phyloP scores from a whole-genome alignment of 768 basidiomycete genomes.

The Tephrocybe sp. region DNA sequence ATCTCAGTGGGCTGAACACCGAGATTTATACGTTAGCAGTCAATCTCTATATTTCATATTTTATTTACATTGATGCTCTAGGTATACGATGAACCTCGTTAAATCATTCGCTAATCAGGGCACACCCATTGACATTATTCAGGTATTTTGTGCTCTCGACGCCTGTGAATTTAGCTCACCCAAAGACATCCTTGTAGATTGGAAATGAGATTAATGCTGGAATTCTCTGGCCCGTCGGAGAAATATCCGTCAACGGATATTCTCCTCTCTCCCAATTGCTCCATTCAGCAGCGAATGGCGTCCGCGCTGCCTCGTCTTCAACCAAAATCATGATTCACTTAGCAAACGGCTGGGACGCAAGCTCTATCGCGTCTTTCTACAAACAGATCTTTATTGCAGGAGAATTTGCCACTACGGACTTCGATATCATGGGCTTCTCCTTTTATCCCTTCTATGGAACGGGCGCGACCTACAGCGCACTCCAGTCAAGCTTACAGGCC shows the following conservation, averaged over 20 bases:
- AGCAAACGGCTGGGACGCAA: constrained; percentile 59
- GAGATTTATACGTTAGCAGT: constrained; percentile 47
- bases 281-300: constrained; percentile 58
- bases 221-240: constrained; percentile 58
- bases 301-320: constrained; percentile 42
- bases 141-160: constrained; percentile 27
- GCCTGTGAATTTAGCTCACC: neutral
- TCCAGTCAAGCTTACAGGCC: constrained; percentile 48
- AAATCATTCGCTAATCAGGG: constrained; percentile 50
- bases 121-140: constrained; percentile 49
- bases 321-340: constrained; percentile 56
- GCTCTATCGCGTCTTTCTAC: constrained; percentile 46
- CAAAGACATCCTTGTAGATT: constrained; percentile 30
- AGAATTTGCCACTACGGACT: constrained; percentile 42
- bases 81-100: constrained; percentile 53
- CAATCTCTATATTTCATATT: neutral
- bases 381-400: constrained; percentile 50
- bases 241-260: constrained; percentile 50
- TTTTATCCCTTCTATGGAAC: constrained; percentile 66
- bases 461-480: constrained; percentile 48
- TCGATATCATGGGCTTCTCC: constrained; percentile 61
- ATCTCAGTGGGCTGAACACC: constrained; percentile 49
- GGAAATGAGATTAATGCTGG: constrained; percentile 70
- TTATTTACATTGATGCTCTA: constrained; percentile 15
- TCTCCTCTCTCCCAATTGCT: constrained; percentile 54